Evolutionary conservation across 371 early-diverging fungal genomes (phyloP).

Genomic region (Haplosporangium sp.): DNA sequence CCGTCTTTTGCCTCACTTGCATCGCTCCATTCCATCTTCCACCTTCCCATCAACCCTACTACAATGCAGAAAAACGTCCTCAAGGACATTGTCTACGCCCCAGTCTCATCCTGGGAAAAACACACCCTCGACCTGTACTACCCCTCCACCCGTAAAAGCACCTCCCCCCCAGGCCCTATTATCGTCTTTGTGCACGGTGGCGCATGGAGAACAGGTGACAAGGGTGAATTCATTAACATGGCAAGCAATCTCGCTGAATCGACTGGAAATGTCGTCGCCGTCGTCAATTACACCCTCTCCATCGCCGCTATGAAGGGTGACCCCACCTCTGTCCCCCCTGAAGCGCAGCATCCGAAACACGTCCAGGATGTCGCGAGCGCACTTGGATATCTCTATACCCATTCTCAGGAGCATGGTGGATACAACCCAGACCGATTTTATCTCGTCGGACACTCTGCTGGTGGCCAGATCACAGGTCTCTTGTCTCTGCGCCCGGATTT

Average conservation of each 20-base stretch:
- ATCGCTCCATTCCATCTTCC: slow-evolving; percentile 17
- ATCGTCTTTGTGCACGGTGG: slow-evolving; percentile 85
- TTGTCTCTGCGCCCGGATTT: slow-evolving; percentile 65
- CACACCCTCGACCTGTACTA: slow-evolving; percentile 65
- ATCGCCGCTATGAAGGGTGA: slow-evolving; percentile 41
- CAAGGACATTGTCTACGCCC: slow-evolving; percentile 45
- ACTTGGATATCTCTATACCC: slow-evolving; percentile 57
- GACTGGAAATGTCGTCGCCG: slow-evolving; percentile 69
- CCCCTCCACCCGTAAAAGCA: slow-evolving; percentile 18
- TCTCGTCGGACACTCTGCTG: slow-evolving; percentile 87
- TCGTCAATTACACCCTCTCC: slow-evolving; percentile 75
- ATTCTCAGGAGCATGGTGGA: slow-evolving; percentile 47
- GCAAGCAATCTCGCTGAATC: slow-evolving; percentile 57
- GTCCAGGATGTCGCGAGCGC: slow-evolving; percentile 67
- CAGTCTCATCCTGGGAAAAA: slow-evolving; percentile 50
- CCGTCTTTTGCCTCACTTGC: not conserved
- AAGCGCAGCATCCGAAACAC: slow-evolving; percentile 67
- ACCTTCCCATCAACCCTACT: slow-evolving; percentile 24
- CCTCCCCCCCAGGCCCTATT: slow-evolving; percentile 58
- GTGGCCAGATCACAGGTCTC: slow-evolving; percentile 77
- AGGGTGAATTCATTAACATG: slow-evolving; percentile 64
- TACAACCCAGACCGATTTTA: slow-evolving; percentile 59
- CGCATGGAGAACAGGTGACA: slow-evolving; percentile 86
- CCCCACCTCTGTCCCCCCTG: slow-evolving; percentile 39
- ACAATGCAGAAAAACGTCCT: not conserved